These are phyloP conservation scores for Candida tibetensis DNA, from an alignment of 805 yeast genomes.

Conservation along the genomic window DNA sequence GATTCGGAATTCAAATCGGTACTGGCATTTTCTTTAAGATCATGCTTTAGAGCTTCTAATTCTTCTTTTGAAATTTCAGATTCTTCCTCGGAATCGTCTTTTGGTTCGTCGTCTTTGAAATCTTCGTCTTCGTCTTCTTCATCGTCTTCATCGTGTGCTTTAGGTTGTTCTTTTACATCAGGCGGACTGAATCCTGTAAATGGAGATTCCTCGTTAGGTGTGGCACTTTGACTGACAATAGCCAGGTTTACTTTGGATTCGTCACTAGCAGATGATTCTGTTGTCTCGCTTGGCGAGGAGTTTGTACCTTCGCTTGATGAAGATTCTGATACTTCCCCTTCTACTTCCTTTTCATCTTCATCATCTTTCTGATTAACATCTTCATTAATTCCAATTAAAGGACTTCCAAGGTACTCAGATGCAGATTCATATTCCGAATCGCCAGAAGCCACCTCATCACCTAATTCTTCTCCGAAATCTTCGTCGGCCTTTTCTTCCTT, in stretches of 20 bases:
- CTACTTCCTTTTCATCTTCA: slow-evolving; percentile 25
- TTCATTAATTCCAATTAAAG: slow-evolving; percentile 4
- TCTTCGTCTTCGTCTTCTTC: slow-evolving; percentile 8
- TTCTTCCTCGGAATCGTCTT: slow-evolving; percentile 25
- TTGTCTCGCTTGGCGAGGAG: slow-evolving; percentile 3
- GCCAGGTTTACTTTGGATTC: not conserved
- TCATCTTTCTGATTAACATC: slow-evolving; percentile 24
- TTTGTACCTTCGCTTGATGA: too few species aligned
- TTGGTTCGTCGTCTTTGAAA: slow-evolving; percentile 10
- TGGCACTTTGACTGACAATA: not conserved
- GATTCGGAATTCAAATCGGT: too few species aligned
- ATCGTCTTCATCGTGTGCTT: slow-evolving; percentile 9
- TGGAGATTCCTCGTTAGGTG: slow-evolving; percentile 7
- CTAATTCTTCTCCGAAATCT: slow-evolving; percentile 15
- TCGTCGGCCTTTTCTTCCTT: slow-evolving; percentile 19
- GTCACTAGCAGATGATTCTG: slow-evolving; percentile 9
- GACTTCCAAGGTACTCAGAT: slow-evolving; percentile 25
- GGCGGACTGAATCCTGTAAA: slow-evolving; percentile 12
- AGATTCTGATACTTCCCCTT: slow-evolving; percentile 20
- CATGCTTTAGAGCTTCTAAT: slow-evolving; percentile 9
- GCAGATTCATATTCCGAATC: slow-evolving; percentile 32
- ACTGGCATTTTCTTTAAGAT: slow-evolving; percentile 17
- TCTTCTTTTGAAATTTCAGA: slow-evolving; percentile 10
- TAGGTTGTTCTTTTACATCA: slow-evolving; percentile 14
- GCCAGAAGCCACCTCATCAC: slow-evolving; percentile 12